A percentile compares a stretch with the other conserved stretches of the same genome.
These are phyloP conservation scores for Cyberlindnera euphorbiiphila DNA, from an alignment of 805 yeast species.

Conservation along the genomic window DNA sequence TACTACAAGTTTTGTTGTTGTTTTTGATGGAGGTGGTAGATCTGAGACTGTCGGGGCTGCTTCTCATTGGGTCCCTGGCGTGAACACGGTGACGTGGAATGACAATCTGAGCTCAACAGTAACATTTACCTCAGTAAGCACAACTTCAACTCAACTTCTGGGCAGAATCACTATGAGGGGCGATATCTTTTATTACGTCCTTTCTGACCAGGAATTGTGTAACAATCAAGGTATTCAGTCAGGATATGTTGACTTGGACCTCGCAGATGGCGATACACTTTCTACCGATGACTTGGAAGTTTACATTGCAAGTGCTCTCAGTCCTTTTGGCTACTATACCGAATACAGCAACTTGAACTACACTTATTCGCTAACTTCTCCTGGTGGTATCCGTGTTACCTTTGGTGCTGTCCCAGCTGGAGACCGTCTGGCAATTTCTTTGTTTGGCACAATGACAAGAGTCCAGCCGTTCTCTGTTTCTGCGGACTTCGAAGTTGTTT, in stretches of 20 bases:
- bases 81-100: slow-evolving; percentile 18
- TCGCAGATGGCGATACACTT: background rate
- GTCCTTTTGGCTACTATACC: slow-evolving; percentile 2
- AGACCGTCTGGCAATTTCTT: slow-evolving; percentile 11
- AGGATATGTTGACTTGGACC: slow-evolving; percentile 9
- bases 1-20: slow-evolving; percentile 6
- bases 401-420: slow-evolving; percentile 14
- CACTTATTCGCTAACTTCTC: background rate
- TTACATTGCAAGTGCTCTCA: slow-evolving; percentile 2
- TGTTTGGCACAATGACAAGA: background rate
- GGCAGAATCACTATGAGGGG: slow-evolving; percentile 18
- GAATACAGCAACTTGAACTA: background rate
- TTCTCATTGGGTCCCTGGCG: slow-evolving; percentile 11
- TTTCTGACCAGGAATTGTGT: slow-evolving; percentile 7
- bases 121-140: background rate
- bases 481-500: background rate
- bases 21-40: slow-evolving; percentile 18
- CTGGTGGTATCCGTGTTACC: background rate
- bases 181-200: slow-evolving; percentile 13
- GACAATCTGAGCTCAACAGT: slow-evolving; percentile 6
- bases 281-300: slow-evolving; percentile 2
- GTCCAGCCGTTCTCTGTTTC: background rate
- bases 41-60: slow-evolving; percentile 7
- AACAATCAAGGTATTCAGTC: slow-evolving; percentile 1
- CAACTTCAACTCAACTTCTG: background rate